A percentile compares a stretch with the other conserved stretches of the same genome.
Conservation (phyloP, 106 monocot species). For the Vanilla planifolia region DNA sequence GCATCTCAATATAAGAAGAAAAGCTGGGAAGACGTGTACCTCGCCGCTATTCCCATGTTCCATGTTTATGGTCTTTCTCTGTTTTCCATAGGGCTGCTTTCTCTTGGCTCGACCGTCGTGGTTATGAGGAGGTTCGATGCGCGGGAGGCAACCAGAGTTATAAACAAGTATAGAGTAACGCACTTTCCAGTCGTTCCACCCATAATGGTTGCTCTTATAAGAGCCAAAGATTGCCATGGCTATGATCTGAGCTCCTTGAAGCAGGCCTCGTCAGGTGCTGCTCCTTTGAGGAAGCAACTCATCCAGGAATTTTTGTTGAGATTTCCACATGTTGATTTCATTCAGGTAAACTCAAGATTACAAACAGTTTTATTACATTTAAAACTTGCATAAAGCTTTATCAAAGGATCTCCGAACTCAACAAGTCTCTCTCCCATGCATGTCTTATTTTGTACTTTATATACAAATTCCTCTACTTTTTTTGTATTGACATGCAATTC, state of each 20-base stretch:
- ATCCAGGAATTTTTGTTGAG: constrained; percentile 33
- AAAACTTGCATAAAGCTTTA: too few relatives aligned
- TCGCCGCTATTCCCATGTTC: constrained; percentile 70
- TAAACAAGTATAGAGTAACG: constrained; percentile 44
- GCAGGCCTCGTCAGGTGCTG: constrained; percentile 66
- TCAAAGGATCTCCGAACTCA: too few relatives aligned
- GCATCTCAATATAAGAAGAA: constrained; percentile 31
- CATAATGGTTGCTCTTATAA: constrained; percentile 36
- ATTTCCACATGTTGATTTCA: constrained; percentile 65
- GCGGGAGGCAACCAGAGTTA: constrained; percentile 29
- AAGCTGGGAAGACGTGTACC: constrained; percentile 50
- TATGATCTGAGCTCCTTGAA: constrained; percentile 30
- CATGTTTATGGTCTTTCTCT: constrained; percentile 70
- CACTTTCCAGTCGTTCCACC: constrained; percentile 68
- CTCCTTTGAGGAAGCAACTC: constrained; percentile 37
- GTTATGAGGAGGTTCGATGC: constrained; percentile 60
- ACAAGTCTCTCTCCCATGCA: too few relatives aligned
- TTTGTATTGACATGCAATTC: too few relatives aligned
- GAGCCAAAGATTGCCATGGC: constrained; percentile 7
- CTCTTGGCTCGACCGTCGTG: constrained; percentile 51
- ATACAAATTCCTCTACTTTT: too few relatives aligned
- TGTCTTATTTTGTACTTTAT: too few relatives aligned
- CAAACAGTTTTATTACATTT: too few relatives aligned
- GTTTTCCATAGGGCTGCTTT: constrained; percentile 49
- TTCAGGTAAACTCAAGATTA: constrained; percentile 45